Percentiles rank a stretch among this genome's conserved stretches.
Evolutionary conservation across 2,329 filamentous ascomycete genomes (phyloP).

Genomic region (Talaromyces atroroseus): DNA sequence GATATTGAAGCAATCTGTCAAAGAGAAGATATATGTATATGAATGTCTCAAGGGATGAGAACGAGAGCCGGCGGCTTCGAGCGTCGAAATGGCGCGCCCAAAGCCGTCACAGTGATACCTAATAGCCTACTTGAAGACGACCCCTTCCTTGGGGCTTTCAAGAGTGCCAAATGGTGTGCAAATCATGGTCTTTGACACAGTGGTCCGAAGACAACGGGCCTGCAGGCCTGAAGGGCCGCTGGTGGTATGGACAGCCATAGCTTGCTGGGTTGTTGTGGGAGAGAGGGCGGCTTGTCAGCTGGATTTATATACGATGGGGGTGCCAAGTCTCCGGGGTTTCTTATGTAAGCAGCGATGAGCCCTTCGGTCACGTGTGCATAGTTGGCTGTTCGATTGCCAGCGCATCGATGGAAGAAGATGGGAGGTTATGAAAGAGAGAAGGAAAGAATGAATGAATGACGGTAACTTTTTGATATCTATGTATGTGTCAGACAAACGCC

Average conservation of each 20-base stretch:
- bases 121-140: slow-evolving; percentile 21
- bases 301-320: background rate
- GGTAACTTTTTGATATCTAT: background rate
- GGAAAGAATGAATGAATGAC: background rate
- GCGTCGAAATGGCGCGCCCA: slow-evolving; percentile 16
- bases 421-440: too few relatives aligned
- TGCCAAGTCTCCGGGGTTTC: background rate
- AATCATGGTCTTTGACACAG: slow-evolving; percentile 2
- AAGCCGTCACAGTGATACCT: slow-evolving; percentile 17
- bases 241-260: slow-evolving; percentile 10
- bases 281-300: background rate
- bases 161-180: slow-evolving; percentile 7
- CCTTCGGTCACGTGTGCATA: background rate
- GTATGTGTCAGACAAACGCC: background rate
- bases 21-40: background rate
- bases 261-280: background rate
- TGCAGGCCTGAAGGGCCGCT: slow-evolving; percentile 19
- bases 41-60: background rate
- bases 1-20: background rate
- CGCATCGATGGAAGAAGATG: background rate
- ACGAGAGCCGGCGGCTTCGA: slow-evolving; percentile 12
- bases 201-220: background rate
- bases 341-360: slow-evolving; percentile 7
- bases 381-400: background rate
- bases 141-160: slow-evolving; percentile 30